A percentile compares a stretch with the other conserved stretches of the same genome.
Evolutionary conservation across 1,284 basidiomycete genomes (phyloP).

Genomic region (Moesziomyces sp.): DNA sequence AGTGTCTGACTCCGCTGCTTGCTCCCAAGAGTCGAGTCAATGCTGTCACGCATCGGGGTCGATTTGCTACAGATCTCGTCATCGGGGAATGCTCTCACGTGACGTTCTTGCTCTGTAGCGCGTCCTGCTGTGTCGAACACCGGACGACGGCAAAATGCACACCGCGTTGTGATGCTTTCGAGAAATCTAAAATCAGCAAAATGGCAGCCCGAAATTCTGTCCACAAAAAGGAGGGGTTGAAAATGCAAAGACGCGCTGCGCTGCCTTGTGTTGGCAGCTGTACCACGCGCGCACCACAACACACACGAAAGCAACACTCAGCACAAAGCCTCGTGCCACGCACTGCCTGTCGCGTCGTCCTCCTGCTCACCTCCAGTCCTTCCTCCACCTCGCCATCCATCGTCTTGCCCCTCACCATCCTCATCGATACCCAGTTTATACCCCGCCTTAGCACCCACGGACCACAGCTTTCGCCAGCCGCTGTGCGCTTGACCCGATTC

Average conservation of each 20-base stretch:
- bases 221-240: background rate
- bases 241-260: background rate
- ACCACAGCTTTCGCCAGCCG: too few species aligned
- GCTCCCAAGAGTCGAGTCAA: background rate
- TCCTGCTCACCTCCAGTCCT: background rate
- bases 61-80: too few species aligned
- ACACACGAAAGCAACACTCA: background rate
- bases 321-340: background rate
- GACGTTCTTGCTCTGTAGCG: background rate
- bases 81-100: background rate
- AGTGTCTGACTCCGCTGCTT: background rate
- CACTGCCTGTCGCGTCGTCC: too few species aligned
- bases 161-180: background rate
- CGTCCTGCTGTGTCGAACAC: background rate
- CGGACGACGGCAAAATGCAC: background rate
- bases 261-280: too few species aligned
- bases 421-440: background rate
- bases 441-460: background rate
- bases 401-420: background rate
- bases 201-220: background rate
- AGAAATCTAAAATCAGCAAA: background rate
- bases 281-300: background rate
- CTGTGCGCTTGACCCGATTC: too few species aligned
- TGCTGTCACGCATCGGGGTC: background rate
- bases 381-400: background rate